phyloP scores from a whole-genome alignment of 495 filamentous ascomycete genomes.

The Rhizodiscina lignyota region DNA sequence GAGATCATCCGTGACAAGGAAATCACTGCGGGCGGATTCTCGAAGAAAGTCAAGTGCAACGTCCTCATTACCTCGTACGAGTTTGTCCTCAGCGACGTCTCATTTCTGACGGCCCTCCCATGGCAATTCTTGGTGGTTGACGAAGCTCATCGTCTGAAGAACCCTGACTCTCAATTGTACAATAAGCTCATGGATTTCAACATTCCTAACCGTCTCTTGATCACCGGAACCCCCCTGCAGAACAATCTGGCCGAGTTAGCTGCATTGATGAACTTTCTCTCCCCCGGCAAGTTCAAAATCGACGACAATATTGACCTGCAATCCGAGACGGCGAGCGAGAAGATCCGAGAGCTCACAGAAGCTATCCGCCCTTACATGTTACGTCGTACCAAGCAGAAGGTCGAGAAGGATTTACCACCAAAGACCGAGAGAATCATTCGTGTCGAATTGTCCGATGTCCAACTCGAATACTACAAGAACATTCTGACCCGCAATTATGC shows the following conservation, averaged over 20 bases:
- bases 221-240: slow-evolving; percentile 94
- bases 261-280: slow-evolving; percentile 86
- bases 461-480: slow-evolving; percentile 96
- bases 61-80: slow-evolving; percentile 92
- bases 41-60: slow-evolving; percentile 79
- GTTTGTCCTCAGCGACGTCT: slow-evolving; percentile 66
- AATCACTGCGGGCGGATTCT: slow-evolving; percentile 66
- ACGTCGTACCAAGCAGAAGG: slow-evolving; percentile 90
- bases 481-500: slow-evolving; percentile 95
- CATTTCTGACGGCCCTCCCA: slow-evolving; percentile 69
- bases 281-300: slow-evolving; percentile 71
- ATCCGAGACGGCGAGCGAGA: slow-evolving; percentile 48
- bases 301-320: slow-evolving; percentile 78
- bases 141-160: slow-evolving; percentile 94
- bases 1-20: slow-evolving; percentile 76
- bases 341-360: slow-evolving; percentile 52
- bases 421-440: slow-evolving; percentile 99
- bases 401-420: slow-evolving; percentile 86
- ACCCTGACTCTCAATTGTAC: slow-evolving; percentile 85
- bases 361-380: slow-evolving; percentile 82
- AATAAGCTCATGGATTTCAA: slow-evolving; percentile 68
- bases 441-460: slow-evolving; percentile 86
- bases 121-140: slow-evolving; percentile 97
- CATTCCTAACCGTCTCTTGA: slow-evolving; percentile 70
- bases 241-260: slow-evolving; percentile 88